Evolutionary conservation across 1,284 basidiomycete species (phyloP).

Genomic region (Pseudomicrostroma phylloplanum): DNA sequence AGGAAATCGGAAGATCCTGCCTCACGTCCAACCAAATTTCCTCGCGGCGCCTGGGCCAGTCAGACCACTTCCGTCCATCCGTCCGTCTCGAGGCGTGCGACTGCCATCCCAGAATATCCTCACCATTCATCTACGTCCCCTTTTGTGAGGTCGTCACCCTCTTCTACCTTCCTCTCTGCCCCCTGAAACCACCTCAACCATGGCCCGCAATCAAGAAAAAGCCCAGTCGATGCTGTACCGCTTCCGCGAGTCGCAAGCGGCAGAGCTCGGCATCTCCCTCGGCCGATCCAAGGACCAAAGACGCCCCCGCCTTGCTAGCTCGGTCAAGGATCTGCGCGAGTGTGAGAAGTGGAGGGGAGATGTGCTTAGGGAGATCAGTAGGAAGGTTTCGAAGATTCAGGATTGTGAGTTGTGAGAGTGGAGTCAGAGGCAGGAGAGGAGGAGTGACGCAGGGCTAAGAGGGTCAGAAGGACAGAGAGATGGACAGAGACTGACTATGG

Average conservation of each 20-base stretch:
- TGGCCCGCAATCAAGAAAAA: slow-evolving; percentile 49
- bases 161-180: background rate
- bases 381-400: slow-evolving; percentile 96
- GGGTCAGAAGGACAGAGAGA: too few relatives aligned
- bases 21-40: too few relatives aligned
- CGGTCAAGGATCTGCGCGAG: slow-evolving; percentile 81
- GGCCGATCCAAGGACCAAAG: slow-evolving; percentile 49
- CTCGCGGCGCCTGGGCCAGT: too few relatives aligned
- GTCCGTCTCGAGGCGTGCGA: background rate
- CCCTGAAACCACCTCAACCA: slow-evolving; percentile 15
- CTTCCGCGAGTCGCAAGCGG: slow-evolving; percentile 92
- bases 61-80: background rate
- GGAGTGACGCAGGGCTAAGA: background rate
- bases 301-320: slow-evolving; percentile 74
- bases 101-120: background rate
- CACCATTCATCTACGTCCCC: background rate
- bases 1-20: too few relatives aligned
- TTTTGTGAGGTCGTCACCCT: too few relatives aligned
- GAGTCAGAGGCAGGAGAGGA: slow-evolving; percentile 1
- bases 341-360: slow-evolving; percentile 95
- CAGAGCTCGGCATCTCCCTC: slow-evolving; percentile 77
- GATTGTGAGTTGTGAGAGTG: slow-evolving; percentile 62
- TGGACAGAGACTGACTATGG: background rate
- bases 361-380: slow-evolving; percentile 83
- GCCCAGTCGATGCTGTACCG: slow-evolving; percentile 85